Conservation (phyloP, 306 rosid genomes). For the Ceratonia siliqua region DNA sequence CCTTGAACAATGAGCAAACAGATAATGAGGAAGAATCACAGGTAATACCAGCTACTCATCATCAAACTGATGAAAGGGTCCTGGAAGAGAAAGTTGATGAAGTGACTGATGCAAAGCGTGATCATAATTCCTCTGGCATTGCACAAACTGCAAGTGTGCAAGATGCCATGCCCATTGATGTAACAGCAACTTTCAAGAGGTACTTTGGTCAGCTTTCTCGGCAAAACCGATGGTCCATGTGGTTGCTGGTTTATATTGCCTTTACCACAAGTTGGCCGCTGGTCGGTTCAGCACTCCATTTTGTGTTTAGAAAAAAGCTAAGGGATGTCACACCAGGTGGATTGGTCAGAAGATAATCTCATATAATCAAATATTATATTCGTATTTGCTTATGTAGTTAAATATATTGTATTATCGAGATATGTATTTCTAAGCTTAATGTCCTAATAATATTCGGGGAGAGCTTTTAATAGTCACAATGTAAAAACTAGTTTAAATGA, state of each 20-base stretch:
- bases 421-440: constrained; percentile 19
- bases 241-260: constrained; percentile 84
- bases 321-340: constrained; percentile 52
- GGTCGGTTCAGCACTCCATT: constrained; percentile 67
- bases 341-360: constrained; percentile 49
- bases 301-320: constrained; percentile 60
- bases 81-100: constrained; percentile 28
- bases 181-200: constrained; percentile 46
- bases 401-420: not conserved
- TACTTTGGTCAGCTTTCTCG: constrained; percentile 56
- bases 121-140: constrained; percentile 7
- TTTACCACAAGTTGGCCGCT: constrained; percentile 82
- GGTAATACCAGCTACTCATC: constrained; percentile 30
- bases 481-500: not conserved
- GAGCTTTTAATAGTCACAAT: not conserved
- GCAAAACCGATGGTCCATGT: constrained; percentile 57
- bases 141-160: constrained; percentile 27
- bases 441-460: not conserved
- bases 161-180: constrained; percentile 36
- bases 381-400: constrained; percentile 23
- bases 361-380: constrained; percentile 16
- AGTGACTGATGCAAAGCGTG: constrained; percentile 37
- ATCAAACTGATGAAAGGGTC: constrained; percentile 32
- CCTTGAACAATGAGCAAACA: constrained; percentile 52
- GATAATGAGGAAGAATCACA: constrained; percentile 44